These are phyloP conservation scores for Phytophthora crassamura DNA, from an alignment of 352 stramenopile genomes.

Conservation along the genomic window DNA sequence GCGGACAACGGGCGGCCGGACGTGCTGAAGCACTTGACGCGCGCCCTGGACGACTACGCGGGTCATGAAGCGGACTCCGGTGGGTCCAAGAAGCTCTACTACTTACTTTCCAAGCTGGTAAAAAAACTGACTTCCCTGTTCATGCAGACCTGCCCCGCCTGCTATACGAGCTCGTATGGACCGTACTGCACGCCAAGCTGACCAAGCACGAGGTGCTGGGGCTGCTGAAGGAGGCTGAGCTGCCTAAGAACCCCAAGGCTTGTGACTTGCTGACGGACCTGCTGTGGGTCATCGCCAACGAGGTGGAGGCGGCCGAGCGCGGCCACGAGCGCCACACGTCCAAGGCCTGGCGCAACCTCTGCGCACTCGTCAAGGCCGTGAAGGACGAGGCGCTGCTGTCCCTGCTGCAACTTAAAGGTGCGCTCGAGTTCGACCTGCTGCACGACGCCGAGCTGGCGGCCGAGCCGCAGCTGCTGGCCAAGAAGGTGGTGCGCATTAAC, in stretches of 20 bases:
- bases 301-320: slow-evolving; percentile 78
- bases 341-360: slow-evolving; percentile 74
- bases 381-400: slow-evolving; percentile 77
- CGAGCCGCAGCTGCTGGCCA: slow-evolving; percentile 58
- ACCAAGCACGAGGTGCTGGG: slow-evolving; percentile 73
- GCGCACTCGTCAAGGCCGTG: slow-evolving; percentile 63
- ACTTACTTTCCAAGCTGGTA: not conserved
- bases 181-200: slow-evolving; percentile 74
- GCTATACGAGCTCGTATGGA: slow-evolving; percentile 83
- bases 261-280: slow-evolving; percentile 74
- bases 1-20: slow-evolving; percentile 56
- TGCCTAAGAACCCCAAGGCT: slow-evolving; percentile 42
- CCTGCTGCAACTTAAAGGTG: slow-evolving; percentile 57
- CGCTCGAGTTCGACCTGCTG: slow-evolving; percentile 81
- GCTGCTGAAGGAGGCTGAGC: slow-evolving; percentile 69
- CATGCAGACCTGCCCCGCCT: slow-evolving; percentile 59
- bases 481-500: slow-evolving; percentile 87
- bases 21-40: slow-evolving; percentile 50
- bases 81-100: slow-evolving; percentile 19
- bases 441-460: slow-evolving; percentile 64
- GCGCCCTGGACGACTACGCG: slow-evolving; percentile 48
- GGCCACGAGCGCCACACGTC: slow-evolving; percentile 73
- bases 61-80: slow-evolving; percentile 34
- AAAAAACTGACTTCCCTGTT: not conserved
- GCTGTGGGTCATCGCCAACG: slow-evolving; percentile 77